Conservation (phyloP, 1,139 yeast species). For the Arxiozyma heterogenica region DNA sequence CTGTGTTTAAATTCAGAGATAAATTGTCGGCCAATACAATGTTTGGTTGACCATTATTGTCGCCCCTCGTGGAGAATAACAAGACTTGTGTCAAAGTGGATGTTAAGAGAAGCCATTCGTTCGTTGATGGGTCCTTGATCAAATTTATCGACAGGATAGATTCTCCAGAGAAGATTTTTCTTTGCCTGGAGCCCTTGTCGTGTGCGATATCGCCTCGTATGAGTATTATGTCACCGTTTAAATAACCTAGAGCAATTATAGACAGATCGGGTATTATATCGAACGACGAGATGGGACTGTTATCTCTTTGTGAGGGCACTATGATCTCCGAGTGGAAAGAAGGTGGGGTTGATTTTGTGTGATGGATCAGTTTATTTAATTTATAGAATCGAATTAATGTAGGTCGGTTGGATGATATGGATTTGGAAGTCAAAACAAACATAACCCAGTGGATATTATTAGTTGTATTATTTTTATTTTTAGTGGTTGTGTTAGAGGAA, state of each 20-base stretch:
- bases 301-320: conserved; percentile 47
- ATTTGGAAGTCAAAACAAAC: neutral
- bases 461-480: neutral
- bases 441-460: neutral
- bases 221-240: conserved; percentile 76
- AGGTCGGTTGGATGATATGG: conserved; percentile 66
- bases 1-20: conserved; percentile 72
- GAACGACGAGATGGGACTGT: conserved; percentile 65
- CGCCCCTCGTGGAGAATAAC: conserved; percentile 69
- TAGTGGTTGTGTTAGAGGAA: neutral
- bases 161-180: conserved; percentile 63
- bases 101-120: conserved; percentile 11
- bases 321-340: conserved; percentile 36
- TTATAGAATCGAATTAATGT: conserved; percentile 67
- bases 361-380: conserved; percentile 31
- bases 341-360: conserved; percentile 30
- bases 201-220: conserved; percentile 80
- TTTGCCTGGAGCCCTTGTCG: conserved; percentile 85
- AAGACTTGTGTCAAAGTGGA: conserved; percentile 51
- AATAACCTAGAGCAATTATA: conserved; percentile 72
- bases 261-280: conserved; percentile 48
- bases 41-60: conserved; percentile 63
- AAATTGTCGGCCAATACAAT: conserved; percentile 47
- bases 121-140: conserved; percentile 13
- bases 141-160: conserved; percentile 67